Evolutionary conservation across 139 green algal species (phyloP).

Genomic region (Chlorella sp.): DNA sequence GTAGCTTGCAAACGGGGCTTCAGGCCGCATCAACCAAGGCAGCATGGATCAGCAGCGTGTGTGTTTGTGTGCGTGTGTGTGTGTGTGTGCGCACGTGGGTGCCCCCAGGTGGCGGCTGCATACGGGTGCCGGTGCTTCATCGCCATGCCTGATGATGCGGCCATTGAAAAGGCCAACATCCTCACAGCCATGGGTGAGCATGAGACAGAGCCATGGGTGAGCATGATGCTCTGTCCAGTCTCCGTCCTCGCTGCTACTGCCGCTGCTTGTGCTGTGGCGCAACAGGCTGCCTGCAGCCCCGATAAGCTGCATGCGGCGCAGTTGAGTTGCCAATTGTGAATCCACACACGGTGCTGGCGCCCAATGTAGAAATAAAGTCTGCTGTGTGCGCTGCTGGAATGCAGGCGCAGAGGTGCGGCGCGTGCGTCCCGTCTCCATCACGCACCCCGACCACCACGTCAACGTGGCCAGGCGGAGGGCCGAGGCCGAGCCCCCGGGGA

Average conservation of each 20-base stretch:
- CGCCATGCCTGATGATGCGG: slow-evolving; percentile 88
- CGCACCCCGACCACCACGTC: slow-evolving; percentile 89
- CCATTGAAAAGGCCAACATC: slow-evolving; percentile 75
- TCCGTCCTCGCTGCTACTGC: background rate
- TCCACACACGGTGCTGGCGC: too few species aligned
- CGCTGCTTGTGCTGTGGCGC: too few species aligned
- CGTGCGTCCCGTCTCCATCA: slow-evolving; percentile 88
- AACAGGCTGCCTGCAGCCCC: too few species aligned
- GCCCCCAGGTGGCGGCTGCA: slow-evolving; percentile 39
- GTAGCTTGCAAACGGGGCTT: too few species aligned
- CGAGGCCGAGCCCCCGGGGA: slow-evolving; percentile 7
- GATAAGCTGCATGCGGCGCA: too few species aligned
- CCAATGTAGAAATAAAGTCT: too few species aligned
- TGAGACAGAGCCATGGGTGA: background rate
- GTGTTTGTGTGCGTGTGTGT: too few species aligned
- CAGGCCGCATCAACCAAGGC: too few species aligned
- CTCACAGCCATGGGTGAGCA: slow-evolving; percentile 53
- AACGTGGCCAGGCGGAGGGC: slow-evolving; percentile 73
- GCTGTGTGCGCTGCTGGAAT: background rate
- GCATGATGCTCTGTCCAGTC: background rate
- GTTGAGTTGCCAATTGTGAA: too few species aligned
- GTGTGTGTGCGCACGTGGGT: background rate
- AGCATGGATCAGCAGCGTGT: too few species aligned
- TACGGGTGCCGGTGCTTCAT: slow-evolving; percentile 70
- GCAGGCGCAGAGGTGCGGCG: slow-evolving; percentile 66